Evolutionary conservation across 225 moss, liverwort and hornwort species (phyloP), one percentile per base, ranked within the genome.

Genomic region (Climacium dendroides): DNA sequence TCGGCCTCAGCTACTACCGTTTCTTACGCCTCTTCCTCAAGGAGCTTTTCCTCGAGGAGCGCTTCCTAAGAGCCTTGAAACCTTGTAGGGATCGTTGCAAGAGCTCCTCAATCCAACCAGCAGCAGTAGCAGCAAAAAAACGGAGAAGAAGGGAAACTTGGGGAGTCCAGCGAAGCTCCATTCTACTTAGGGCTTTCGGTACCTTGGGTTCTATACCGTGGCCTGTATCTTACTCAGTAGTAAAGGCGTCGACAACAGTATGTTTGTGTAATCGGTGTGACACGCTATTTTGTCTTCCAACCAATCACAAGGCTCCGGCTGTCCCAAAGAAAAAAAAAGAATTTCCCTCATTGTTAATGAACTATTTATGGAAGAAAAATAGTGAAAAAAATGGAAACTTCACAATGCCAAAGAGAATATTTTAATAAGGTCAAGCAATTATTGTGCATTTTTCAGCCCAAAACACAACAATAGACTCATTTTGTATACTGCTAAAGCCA

Each of bases 401-500:
- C 14, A 3, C 0, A 0, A 0, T 52, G 5, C 0, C 7, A 2
- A 53, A 76, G 53, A 53, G 1, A 1, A 53, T 76, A 13, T 53
- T 53, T 53, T 76, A 1, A 9, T 0, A 23, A 1, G 5, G 0
- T 53, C 19, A 52, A 23, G 9, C 1, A 53, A 20, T 35, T 35
- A 5, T 0, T 23, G 3, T 5, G 5, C 5, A 53, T 0, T 75
- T 75, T 75, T 52, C 3, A 35, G 13, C 22, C 4, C 2, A 1
- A 20, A 50, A 74, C 0, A 20, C 11, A 20, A 8, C 5, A 22
- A 52, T 75, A 8, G 8, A 1, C 3, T 52, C 35, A 52, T 8
- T 35, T 34, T 2, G 20, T 0, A 0, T 3, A 30, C 0, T 50
- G 1, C 5, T 52, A 8, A 3, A 45, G 16, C 1, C 17, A 0